Evolutionary conservation across 495 filamentous ascomycete genomes (phyloP).

Genomic region (Penicillium desertorum): DNA sequence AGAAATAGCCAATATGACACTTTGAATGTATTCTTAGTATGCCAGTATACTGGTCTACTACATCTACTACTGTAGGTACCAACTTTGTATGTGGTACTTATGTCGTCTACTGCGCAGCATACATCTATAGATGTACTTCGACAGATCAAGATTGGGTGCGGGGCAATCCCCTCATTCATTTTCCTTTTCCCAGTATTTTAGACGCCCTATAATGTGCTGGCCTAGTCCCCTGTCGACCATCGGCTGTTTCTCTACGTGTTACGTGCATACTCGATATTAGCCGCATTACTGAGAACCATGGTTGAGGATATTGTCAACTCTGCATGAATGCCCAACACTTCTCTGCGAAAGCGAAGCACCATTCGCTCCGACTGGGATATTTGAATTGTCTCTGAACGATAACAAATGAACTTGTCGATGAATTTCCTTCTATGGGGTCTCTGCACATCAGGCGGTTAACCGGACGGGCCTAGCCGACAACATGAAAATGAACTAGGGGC

Average conservation of each 20-base stretch:
- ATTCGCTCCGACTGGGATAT: not conserved
- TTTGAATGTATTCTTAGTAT: not conserved
- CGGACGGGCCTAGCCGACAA: constrained; percentile 9
- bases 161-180: constrained; percentile 5
- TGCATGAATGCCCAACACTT: constrained; percentile 26
- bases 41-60: not conserved
- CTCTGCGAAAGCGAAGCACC: constrained; percentile 13
- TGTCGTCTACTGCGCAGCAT: constrained; percentile 10
- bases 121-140: constrained; percentile 3
- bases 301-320: constrained; percentile 17
- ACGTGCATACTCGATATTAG: constrained; percentile 16
- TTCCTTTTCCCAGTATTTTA: not conserved
- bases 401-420: not conserved
- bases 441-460: constrained; percentile 10
- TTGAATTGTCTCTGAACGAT: not conserved
- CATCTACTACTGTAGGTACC: constrained; percentile 5
- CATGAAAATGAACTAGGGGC: not conserved
- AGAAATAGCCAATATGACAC: constrained; percentile 2
- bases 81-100: not conserved
- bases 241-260: constrained; percentile 14
- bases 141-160: constrained; percentile 10
- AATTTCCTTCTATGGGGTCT: constrained; percentile 7
- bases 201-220: constrained; percentile 6
- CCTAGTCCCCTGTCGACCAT: constrained; percentile 13
- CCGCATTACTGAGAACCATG: constrained; percentile 28